Conservation (phyloP, 2,329 filamentous ascomycete species). For the Acrodontium crateriforme region DNA sequence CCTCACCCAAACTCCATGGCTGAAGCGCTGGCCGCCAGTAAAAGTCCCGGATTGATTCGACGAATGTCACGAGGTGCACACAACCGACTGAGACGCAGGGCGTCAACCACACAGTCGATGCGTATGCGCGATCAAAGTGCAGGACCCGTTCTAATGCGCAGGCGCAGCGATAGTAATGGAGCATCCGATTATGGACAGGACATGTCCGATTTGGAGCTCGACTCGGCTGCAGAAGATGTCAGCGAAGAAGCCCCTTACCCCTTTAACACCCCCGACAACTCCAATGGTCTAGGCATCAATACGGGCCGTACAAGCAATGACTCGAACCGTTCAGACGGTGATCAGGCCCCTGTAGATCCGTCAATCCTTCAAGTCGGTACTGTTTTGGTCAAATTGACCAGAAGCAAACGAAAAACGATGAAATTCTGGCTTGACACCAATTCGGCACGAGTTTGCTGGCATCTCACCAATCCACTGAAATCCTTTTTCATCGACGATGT, state of each 20-base stretch:
- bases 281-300: slow-evolving; percentile 30
- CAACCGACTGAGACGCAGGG: slow-evolving; percentile 56
- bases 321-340: slow-evolving; percentile 25
- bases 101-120: slow-evolving; percentile 61
- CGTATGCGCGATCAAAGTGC: slow-evolving; percentile 70
- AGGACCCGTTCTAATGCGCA: slow-evolving; percentile 74
- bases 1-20: slow-evolving; percentile 45
- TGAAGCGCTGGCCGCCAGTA: slow-evolving; percentile 43
- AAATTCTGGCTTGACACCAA: slow-evolving; percentile 68
- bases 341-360: slow-evolving; percentile 60
- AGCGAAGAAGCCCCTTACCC: slow-evolving; percentile 17
- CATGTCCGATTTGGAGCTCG: slow-evolving; percentile 37
- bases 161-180: slow-evolving; percentile 79
- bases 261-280: slow-evolving; percentile 14
- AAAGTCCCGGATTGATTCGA: slow-evolving; percentile 55
- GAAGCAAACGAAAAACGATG: slow-evolving; percentile 61
- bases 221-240: slow-evolving; percentile 39
- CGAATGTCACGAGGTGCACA: slow-evolving; percentile 71
- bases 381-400: slow-evolving; percentile 67
- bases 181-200: slow-evolving; percentile 37
- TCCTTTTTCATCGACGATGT: slow-evolving; percentile 92
- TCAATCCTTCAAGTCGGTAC: slow-evolving; percentile 66
- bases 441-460: slow-evolving; percentile 78
- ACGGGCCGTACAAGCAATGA: slow-evolving; percentile 18
- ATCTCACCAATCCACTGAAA: slow-evolving; percentile 63